Base-by-base conservation (phyloP, 345 rosid genomes). In the Erysimum cheiranthoides region DNA sequence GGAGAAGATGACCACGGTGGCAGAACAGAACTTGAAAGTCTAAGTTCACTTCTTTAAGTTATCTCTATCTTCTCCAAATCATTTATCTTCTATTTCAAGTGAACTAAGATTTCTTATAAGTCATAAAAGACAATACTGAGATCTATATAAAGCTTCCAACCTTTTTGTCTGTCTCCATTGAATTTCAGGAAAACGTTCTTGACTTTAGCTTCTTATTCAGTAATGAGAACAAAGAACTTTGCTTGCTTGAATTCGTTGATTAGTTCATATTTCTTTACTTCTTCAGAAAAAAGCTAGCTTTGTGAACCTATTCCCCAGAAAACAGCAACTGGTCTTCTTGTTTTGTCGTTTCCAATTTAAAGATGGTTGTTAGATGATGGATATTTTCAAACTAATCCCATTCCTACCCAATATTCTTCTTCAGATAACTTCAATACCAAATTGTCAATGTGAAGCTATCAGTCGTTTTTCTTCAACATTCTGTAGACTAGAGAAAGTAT, bases 281-380 rank as follows among this genome's bases (percentile, higher is more conserved):
- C 18, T 72, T 10, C 66, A n/a, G n/a, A n/a, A n/a, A n/a, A n/a
- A n/a, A n/a, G n/a, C n/a, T n/a, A n/a, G n/a, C n/a, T n/a, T n/a
- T n/a, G n/a, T 65, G 78, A 66, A 65, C 25, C 73, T 17, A 74
- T n/a, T 74, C 16, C 46, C 7, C 21, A 67, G 35, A 40, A 53
- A 59, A 31, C 34, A 36, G 8, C 60, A 74, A 56, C 65, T 53
- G 8, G 11, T 54, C 65, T 56, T 54, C 47, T 10, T 45, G 14
- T 56, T 49, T 56, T 66, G 31, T 74, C 43, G 6, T 18, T 30
- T 64, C 27, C 35, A 43, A 6, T 28, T 47, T 47, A 10, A 35
- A 39, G 49, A 61, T 61, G 63, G 65, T 61, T 77, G 71, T 56
- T 76, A 61, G 57, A 34, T 69, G 58, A 53, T 35, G 11, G 8